Percentiles rank a stretch among this genome's conserved stretches.
Evolutionary conservation across 1,284 basidiomycete species (phyloP).

Genomic region (Sporisorium reilianum): DNA sequence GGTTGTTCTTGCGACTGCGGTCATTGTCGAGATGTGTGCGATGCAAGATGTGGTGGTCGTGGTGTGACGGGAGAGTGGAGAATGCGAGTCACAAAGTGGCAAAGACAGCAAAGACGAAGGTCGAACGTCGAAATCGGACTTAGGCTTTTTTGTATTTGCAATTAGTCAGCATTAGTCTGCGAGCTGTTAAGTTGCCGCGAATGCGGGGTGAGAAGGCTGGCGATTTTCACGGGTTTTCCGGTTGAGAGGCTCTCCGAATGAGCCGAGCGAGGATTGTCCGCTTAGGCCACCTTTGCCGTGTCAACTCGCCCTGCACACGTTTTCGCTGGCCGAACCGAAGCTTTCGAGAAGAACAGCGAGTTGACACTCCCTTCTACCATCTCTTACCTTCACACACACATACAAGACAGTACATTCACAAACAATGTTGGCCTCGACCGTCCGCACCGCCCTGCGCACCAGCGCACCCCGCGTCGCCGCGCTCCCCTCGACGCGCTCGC

Average conservation of each 20-base stretch:
- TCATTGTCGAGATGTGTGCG: slow-evolving; percentile 12
- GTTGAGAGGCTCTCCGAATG: slow-evolving; percentile 21
- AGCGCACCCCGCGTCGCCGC: slow-evolving; percentile 22
- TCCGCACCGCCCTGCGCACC: slow-evolving; percentile 46
- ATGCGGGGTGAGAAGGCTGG: not conserved
- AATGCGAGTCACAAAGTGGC: slow-evolving; percentile 12
- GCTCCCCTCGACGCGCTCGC: slow-evolving; percentile 34
- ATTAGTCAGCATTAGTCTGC: slow-evolving; percentile 29
- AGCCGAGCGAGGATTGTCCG: slow-evolving; percentile 24
- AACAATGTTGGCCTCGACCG: slow-evolving; percentile 32
- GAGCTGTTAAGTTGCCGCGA: not conserved
- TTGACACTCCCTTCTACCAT: not conserved
- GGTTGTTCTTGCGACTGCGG: slow-evolving; percentile 21
- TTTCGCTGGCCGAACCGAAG: too few relatives aligned
- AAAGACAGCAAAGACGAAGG: not conserved
- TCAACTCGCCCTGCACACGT: not conserved
- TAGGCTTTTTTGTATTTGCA: not conserved
- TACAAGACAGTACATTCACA: not conserved
- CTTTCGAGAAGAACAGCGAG: slow-evolving; percentile 11
- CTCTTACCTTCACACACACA: not conserved
- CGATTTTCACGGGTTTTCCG: slow-evolving; percentile 53
- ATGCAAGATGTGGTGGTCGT: slow-evolving; percentile 3
- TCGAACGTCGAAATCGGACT: slow-evolving; percentile 9
- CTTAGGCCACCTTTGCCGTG: slow-evolving; percentile 25
- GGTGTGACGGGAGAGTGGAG: slow-evolving; percentile 2